These are phyloP conservation scores for Entrophospora sp. DNA, from an alignment of 192 early-diverging fungal species.

Conservation along the genomic window DNA sequence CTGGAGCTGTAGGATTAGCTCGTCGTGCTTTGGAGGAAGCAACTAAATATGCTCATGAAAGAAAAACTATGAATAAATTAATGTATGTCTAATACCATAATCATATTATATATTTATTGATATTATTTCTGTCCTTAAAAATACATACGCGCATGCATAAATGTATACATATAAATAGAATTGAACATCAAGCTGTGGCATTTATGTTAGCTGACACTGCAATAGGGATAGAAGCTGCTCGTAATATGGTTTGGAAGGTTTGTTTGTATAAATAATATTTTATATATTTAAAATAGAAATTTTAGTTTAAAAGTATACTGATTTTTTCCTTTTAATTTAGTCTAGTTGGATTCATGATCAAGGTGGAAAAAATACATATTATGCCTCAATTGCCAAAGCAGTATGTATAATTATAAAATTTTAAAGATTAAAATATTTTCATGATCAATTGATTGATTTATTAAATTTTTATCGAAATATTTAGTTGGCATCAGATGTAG, in stretches of 20 bases:
- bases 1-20: slow-evolving; percentile 83
- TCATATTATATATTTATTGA: neutral
- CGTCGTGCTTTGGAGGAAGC: slow-evolving; percentile 91
- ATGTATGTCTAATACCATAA: slow-evolving; percentile 38
- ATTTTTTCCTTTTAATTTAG: slow-evolving; percentile 31
- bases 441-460: neutral
- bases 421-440: slow-evolving; percentile 22
- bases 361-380: slow-evolving; percentile 82
- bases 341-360: slow-evolving; percentile 80
- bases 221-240: slow-evolving; percentile 83
- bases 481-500: slow-evolving; percentile 68
- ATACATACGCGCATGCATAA: neutral
- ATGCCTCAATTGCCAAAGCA: slow-evolving; percentile 90
- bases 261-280: too few relatives aligned
- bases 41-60: slow-evolving; percentile 75
- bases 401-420: slow-evolving; percentile 12
- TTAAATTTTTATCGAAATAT: neutral
- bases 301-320: too few relatives aligned
- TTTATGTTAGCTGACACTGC: slow-evolving; percentile 98
- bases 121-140: too few relatives aligned
- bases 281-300: too few relatives aligned
- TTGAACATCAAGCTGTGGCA: slow-evolving; percentile 82
- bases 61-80: slow-evolving; percentile 91
- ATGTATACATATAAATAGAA: slow-evolving; percentile 5
- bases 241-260: slow-evolving; percentile 73